Percentiles rank a stretch among this genome's conserved stretches.
Evolutionary conservation across 2,329 filamentous ascomycete genomes (phyloP).

Genomic region (Ophiostoma sp.): DNA sequence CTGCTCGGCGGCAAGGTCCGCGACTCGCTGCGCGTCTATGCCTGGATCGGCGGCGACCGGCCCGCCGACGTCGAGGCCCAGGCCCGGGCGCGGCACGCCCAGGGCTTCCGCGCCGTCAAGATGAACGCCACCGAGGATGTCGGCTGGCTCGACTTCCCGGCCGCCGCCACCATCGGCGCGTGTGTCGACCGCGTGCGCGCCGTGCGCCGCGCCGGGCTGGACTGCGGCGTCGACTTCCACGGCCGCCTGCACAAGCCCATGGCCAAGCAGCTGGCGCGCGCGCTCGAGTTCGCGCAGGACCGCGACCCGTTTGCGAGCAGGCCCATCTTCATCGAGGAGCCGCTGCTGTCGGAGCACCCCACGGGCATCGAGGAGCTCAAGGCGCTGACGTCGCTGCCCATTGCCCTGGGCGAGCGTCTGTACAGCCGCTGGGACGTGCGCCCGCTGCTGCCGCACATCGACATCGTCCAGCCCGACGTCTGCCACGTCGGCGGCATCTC

Average conservation of each 20-base stretch:
- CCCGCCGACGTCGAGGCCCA: conserved; percentile 56
- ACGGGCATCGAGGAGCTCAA: conserved; percentile 55
- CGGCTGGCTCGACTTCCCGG: conserved; percentile 62
- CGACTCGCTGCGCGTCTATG: conserved; percentile 59
- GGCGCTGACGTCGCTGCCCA: conserved; percentile 51
- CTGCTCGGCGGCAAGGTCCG: conserved; percentile 62
- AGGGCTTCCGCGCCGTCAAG: conserved; percentile 57
- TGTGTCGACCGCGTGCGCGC: conserved; percentile 57
- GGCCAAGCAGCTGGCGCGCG: conserved; percentile 61
- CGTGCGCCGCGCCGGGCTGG: conserved; percentile 59
- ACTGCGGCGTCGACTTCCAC: conserved; percentile 65
- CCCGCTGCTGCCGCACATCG: conserved; percentile 59
- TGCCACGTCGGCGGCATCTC: conserved; percentile 60
- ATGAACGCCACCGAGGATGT: conserved; percentile 67
- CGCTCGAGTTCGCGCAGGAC: conserved; percentile 44
- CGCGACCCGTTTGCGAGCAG: conserved; percentile 39
- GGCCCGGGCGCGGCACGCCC: conserved; percentile 47
- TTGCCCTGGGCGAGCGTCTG: conserved; percentile 60
- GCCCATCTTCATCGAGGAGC: conserved; percentile 64
- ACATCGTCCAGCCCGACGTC: conserved; percentile 62
- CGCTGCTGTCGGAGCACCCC: conserved; percentile 56
- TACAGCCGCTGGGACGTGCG: conserved; percentile 63
- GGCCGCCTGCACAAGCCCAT: conserved; percentile 64
- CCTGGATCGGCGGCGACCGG: conserved; percentile 64
- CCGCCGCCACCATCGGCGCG: conserved; percentile 42